Evolutionary conservation across 306 rosid species (phyloP).

Genomic region (Vigna mungo): DNA sequence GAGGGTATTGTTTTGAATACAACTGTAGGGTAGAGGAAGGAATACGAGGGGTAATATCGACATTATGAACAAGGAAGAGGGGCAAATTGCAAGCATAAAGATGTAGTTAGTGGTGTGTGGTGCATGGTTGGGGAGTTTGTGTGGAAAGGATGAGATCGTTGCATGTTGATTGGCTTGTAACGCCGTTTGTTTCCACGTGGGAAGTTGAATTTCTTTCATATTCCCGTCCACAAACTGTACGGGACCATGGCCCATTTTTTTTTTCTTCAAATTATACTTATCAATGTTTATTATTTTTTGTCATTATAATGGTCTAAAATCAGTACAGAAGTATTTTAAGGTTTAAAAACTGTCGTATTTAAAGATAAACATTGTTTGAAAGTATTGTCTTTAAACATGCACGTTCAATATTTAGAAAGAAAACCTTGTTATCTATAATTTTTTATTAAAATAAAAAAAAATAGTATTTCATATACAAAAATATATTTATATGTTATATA

Average conservation of each 20-base stretch:
- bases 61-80: constrained; percentile 41
- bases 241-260: constrained; percentile 17
- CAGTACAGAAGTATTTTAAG: background rate
- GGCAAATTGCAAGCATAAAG: constrained; percentile 42
- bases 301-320: background rate
- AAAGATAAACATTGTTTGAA: background rate
- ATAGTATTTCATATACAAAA: no score
- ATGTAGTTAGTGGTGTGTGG: constrained; percentile 61
- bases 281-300: background rate
- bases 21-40: constrained; percentile 31
- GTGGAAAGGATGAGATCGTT: constrained; percentile 67
- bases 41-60: constrained; percentile 48
- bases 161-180: constrained; percentile 63
- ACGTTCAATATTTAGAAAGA: no score
- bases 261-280: background rate
- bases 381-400: no score
- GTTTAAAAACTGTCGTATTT: background rate
- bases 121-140: constrained; percentile 52
- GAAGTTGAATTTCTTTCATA: constrained; percentile 47
- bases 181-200: constrained; percentile 45
- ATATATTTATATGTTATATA: no score
- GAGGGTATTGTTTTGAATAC: constrained; percentile 39
- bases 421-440: no score
- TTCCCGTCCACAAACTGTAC: constrained; percentile 64
- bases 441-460: no score